A percentile compares a stretch with the other conserved stretches of the same genome.
These are phyloP conservation scores for Saccharomycopsis crataegensis DNA, from an alignment of 1,139 yeast genomes.

Conservation along the genomic window DNA sequence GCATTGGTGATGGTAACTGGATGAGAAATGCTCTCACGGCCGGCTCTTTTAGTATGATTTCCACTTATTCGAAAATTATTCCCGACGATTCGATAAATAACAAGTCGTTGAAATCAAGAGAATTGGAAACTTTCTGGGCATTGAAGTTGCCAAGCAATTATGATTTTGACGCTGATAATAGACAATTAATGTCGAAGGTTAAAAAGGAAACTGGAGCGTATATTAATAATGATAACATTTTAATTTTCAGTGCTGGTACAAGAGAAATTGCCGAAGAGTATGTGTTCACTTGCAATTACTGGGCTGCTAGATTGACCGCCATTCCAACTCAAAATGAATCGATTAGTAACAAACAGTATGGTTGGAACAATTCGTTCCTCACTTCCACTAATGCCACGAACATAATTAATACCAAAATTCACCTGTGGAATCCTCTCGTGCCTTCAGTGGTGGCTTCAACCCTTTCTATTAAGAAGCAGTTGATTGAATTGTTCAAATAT, in stretches of 20 bases:
- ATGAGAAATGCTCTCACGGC: conserved; percentile 18
- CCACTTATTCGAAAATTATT: conserved; percentile 19
- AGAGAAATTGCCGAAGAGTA: conserved; percentile 63
- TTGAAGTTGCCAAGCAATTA: conserved; percentile 19
- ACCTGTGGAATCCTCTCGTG: conserved; percentile 35
- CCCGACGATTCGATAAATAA: conserved; percentile 18
- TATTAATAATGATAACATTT: conserved; percentile 18
- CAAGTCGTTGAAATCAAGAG: conserved; percentile 13
- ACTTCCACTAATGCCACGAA: conserved; percentile 3
- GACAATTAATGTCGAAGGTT: conserved; percentile 5
- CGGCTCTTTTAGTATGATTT: conserved; percentile 16
- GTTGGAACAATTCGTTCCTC: conserved; percentile 50
- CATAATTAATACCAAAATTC: conserved; percentile 21
- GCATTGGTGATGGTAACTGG: conserved; percentile 21
- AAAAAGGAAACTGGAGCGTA: conserved; percentile 15
- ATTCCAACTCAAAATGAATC: conserved; percentile 55
- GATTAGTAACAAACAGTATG: conserved; percentile 71
- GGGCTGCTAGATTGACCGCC: conserved; percentile 83
- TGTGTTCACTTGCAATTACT: conserved; percentile 74
- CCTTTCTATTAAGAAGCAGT: conserved; percentile 28
- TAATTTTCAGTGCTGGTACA: conserved; percentile 43
- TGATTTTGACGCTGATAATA: conserved; percentile 14
- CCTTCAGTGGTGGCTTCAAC: conserved; percentile 25
- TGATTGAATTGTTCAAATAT: conserved; percentile 27
- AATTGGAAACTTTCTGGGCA: conserved; percentile 20